Evolutionary conservation across 2,329 filamentous ascomycete genomes (phyloP).

Genomic region (Cladosporium cucumerinum): DNA sequence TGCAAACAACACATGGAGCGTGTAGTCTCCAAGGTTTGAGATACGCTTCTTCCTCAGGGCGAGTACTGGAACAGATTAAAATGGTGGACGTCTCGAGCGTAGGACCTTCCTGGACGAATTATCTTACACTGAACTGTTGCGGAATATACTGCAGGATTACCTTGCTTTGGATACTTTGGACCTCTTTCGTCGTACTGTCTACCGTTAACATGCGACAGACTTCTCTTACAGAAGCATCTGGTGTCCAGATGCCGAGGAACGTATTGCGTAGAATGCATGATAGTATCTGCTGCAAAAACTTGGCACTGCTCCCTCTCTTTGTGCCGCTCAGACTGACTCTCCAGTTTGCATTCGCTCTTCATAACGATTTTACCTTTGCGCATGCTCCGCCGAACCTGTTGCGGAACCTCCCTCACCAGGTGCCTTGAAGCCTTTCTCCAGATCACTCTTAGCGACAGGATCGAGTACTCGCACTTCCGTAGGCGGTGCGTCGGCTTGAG

Average conservation of each 20-base stretch:
- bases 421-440: constrained; percentile 9
- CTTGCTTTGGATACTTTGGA: not conserved
- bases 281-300: not conserved
- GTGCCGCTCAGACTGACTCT: not conserved
- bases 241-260: not conserved
- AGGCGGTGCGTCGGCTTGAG: not conserved
- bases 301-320: not conserved
- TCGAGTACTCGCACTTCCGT: not conserved
- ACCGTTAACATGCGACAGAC: not conserved
- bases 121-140: not conserved
- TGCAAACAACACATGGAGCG: not conserved
- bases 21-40: not conserved
- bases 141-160: not conserved
- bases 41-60: not conserved
- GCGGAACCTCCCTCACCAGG: not conserved
- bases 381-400: not conserved
- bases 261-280: not conserved
- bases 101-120: not conserved
- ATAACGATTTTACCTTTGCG: not conserved
- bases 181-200: not conserved
- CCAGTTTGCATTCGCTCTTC: not conserved
- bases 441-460: constrained; percentile 13
- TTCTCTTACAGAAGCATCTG: not conserved
- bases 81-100: not conserved
- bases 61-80: not conserved